Percentiles rank a stretch among this genome's conserved stretches.
phyloP scores from a whole-genome alignment of 495 filamentous ascomycete genomes.

The Podospora sp. region DNA sequence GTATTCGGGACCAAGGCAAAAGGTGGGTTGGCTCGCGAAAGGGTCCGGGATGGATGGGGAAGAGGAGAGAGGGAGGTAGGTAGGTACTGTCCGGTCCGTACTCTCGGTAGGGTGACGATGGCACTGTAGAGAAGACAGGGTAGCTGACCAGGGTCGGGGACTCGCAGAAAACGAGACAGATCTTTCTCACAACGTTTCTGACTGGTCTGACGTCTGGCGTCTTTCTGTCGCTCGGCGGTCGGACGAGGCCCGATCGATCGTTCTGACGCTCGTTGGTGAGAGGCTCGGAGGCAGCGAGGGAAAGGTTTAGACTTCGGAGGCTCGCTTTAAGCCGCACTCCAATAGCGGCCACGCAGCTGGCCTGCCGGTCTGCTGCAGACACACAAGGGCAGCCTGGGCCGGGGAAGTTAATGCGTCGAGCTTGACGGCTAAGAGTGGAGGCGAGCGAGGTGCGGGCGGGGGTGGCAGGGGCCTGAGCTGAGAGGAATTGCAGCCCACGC shows the following conservation, averaged over 20 bases:
- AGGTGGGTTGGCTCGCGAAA: conserved; percentile 18
- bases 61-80: not conserved
- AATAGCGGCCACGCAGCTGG: conserved; percentile 13
- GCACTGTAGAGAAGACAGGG: conserved; percentile 10
- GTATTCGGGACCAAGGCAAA: conserved; percentile 26
- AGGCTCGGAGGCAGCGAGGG: conserved; percentile 12
- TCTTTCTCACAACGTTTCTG: not conserved
- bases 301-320: conserved; percentile 17
- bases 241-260: conserved; percentile 17
- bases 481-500: too few relatives aligned
- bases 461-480: conserved; percentile 10
- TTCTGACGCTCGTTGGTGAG: not conserved
- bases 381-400: conserved; percentile 12
- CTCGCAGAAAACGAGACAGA: conserved; percentile 11
- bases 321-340: conserved; percentile 21
- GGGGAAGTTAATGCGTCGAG: conserved; percentile 19
- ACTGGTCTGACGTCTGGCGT: conserved; percentile 3
- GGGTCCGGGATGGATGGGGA: conserved; percentile 13
- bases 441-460: conserved; percentile 12
- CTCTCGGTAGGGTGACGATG: conserved; percentile 10
- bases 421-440: conserved; percentile 27
- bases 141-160: conserved; percentile 11
- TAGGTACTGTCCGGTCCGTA: not conserved
- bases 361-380: conserved; percentile 12
- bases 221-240: not conserved